Evolutionary conservation across 208 protist genomes (phyloP).

Genomic region (Sergeia podlipaevii): DNA sequence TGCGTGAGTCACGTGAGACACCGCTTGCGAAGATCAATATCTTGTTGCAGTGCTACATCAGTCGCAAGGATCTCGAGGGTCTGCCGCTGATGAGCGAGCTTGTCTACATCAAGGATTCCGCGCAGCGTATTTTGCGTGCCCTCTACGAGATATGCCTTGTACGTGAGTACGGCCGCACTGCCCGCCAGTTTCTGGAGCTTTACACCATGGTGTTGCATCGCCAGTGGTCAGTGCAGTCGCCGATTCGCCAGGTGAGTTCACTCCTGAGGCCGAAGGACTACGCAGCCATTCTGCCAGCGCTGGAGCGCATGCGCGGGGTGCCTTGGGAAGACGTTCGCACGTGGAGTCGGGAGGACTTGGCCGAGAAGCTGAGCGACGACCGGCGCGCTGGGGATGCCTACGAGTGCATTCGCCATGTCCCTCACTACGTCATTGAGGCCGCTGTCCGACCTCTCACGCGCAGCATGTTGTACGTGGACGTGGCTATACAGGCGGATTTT

Average conservation of each 20-base stretch:
- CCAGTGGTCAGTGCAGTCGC: conserved; percentile 97
- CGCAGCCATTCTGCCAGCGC: conserved; percentile 83
- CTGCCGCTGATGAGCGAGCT: conserved; percentile 98
- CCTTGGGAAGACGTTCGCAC: conserved; percentile 95
- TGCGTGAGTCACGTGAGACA: conserved; percentile 96
- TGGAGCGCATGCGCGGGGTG: conserved; percentile 96
- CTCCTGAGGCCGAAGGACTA: conserved; percentile 77
- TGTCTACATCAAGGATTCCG: conserved; percentile 99
- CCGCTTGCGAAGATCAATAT: conserved; percentile 98
- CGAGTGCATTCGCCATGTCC: conserved; percentile 94
- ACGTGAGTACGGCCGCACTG: conserved; percentile 95
- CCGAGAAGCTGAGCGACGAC: conserved; percentile 88
- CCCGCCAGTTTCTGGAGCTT: conserved; percentile 86
- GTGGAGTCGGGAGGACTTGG: conserved; percentile 92
- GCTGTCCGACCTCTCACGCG: conserved; percentile 95
- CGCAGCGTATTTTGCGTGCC: conserved; percentile 88
- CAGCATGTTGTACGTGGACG: conserved; percentile 93
- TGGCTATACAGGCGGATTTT: conserved; percentile 97
- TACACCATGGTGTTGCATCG: conserved; percentile 94
- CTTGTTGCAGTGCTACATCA: conserved; percentile 99
- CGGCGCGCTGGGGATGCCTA: conserved; percentile 81
- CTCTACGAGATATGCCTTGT: conserved; percentile 96
- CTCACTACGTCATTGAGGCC: conserved; percentile 91
- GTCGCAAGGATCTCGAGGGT: conserved; percentile 94
- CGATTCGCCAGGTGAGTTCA: conserved; percentile 86